A percentile compares a stretch with the other conserved stretches of the same genome.
Conservation (phyloP, 768 basidiomycete genomes). For the Scleroderma bovista region DNA sequence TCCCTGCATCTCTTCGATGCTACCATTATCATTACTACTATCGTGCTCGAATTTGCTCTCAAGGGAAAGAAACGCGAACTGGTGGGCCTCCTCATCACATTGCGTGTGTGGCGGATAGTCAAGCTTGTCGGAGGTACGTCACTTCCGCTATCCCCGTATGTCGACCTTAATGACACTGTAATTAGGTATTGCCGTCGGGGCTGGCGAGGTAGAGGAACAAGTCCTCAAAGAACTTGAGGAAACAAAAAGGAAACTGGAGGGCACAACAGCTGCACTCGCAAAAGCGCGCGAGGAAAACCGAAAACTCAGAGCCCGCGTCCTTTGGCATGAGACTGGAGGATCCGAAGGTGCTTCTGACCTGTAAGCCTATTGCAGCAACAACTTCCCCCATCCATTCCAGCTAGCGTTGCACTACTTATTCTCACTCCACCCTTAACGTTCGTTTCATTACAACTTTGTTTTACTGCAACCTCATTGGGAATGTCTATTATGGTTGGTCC, state of each 20-base stretch:
- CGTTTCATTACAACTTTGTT: not conserved
- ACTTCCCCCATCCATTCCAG: not conserved
- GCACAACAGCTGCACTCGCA: constrained; percentile 38
- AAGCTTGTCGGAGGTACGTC: constrained; percentile 60
- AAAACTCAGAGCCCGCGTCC: constrained; percentile 40
- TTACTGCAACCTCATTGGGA: not conserved
- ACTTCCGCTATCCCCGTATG: not conserved
- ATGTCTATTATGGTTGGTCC: constrained; percentile 1
- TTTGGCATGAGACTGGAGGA: constrained; percentile 29
- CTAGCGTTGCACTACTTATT: not conserved
- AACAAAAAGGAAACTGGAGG: constrained; percentile 44
- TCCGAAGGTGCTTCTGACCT: constrained; percentile 26
- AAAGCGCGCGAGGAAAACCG: constrained; percentile 49
- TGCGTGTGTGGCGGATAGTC: constrained; percentile 78
- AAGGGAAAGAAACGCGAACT: constrained; percentile 67
- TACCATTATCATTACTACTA: constrained; percentile 63
- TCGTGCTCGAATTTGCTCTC: constrained; percentile 64
- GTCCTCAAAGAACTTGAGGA: constrained; percentile 42
- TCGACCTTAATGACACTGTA: constrained; percentile 1
- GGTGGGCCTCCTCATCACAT: constrained; percentile 59
- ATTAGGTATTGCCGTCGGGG: constrained; percentile 69
- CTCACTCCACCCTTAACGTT: not conserved
- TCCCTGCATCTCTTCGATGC: constrained; percentile 72
- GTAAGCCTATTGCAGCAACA: constrained; percentile 13
- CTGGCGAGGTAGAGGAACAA: constrained; percentile 64